Evolutionary conservation across 495 filamentous ascomycete genomes (phyloP), one percentile per base, ranked within the genome.

Genomic region (Neurospora sp.): DNA sequence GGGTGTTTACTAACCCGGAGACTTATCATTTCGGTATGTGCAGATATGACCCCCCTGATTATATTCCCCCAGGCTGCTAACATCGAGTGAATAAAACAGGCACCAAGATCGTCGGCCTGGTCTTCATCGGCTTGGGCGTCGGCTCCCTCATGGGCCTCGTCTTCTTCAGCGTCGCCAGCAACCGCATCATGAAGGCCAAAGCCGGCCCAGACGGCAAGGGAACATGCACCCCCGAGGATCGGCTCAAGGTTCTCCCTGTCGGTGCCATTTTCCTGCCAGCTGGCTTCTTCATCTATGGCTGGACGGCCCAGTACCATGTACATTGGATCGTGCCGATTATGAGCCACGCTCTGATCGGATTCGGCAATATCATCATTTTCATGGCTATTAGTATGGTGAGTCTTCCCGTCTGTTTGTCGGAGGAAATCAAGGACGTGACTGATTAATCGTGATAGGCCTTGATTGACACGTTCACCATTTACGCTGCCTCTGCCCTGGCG

Each of bases 221-320:
- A 20, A 73, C 78, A 35, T 65, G 53, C 48, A 75, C 80, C 42
- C 82, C 82, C 3, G 88, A 90, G 74, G 86, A 85, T 74, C 85
- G 88, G 4, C 80, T 90, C 4, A 84, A 84, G 3, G 82, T 84
- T 0, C 84, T 87, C 70, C 83, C 87, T 8, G 61, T 82, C 0
- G 86, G 87, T 0, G 79, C 83, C 0, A 69, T 84, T 14, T 71
- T 87, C 6, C 75, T 90, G 1, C 86, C 87, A 3, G 74, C 83
- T 20, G 78, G 82, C 0, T 80, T 89, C 35, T 86, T 86, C 73
- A 81, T 84, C 70, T 87, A 88, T 76, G 87, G 87, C 1, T 84
- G 86, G 87, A 79, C 91, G 2, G 90, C 92, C 73, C 86, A 89
- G 70, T 85, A 88, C 6, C 82, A 80, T 12, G 87, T 95, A 39